phyloP scores from a whole-genome alignment of 768 basidiomycete species.

The Tylopilus subfusipes region DNA sequence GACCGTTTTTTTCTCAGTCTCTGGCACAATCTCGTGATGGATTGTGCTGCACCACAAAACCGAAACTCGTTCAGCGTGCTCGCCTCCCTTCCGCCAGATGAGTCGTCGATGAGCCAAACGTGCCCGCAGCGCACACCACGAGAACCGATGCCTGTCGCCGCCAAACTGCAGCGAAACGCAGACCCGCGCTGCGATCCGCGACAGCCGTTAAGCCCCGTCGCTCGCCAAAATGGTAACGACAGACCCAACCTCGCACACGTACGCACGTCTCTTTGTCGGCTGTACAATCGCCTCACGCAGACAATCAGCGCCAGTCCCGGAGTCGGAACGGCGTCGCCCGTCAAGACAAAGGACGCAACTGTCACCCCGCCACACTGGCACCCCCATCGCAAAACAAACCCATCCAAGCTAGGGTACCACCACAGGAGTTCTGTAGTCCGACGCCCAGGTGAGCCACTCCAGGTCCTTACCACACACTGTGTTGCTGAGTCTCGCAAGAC shows the following conservation, averaged over 20 bases:
- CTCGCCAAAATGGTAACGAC: not conserved
- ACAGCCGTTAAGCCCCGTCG: not conserved
- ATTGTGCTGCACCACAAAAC: not conserved
- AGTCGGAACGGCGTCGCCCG: not conserved
- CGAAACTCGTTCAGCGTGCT: slow-evolving; percentile 8
- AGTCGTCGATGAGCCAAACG: not conserved
- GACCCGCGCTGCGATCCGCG: not conserved
- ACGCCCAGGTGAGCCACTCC: slow-evolving; percentile 3
- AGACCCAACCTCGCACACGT: slow-evolving; percentile 5
- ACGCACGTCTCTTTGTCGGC: not conserved
- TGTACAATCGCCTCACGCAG: not conserved
- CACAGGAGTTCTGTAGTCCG: not conserved
- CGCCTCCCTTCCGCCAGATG: not conserved
- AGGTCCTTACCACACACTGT: not conserved
- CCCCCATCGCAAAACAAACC: slow-evolving; percentile 8
- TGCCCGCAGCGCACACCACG: not conserved
- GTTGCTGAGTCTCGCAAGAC: slow-evolving; percentile 4
- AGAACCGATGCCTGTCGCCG: not conserved
- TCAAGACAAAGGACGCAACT: not conserved
- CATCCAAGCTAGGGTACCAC: not conserved
- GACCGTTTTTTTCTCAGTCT: not conserved
- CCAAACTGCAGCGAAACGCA: not conserved
- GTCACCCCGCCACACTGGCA: not conserved
- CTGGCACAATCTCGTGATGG: slow-evolving; percentile 2
- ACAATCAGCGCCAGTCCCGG: not conserved